Evolutionary conservation across 495 filamentous ascomycete genomes (phyloP).

Genomic region (Penicillium coffeae): DNA sequence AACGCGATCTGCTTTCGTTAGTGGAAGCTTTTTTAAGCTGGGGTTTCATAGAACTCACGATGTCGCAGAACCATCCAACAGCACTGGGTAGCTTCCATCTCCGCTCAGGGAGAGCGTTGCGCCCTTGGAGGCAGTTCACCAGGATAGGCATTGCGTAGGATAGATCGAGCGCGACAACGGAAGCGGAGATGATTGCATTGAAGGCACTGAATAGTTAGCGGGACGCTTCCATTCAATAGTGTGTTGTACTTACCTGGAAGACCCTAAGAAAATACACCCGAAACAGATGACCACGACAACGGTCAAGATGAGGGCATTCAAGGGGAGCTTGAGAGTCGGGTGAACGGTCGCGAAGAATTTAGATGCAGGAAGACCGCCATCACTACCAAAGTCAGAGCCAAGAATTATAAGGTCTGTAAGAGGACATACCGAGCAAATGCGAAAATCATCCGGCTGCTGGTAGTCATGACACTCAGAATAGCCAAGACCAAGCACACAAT

Average conservation of each 20-base stretch:
- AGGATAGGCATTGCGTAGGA: conserved; percentile 67
- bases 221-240: not conserved
- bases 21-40: not conserved
- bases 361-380: conserved; percentile 65
- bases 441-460: conserved; percentile 68
- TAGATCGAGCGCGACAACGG: conserved; percentile 64
- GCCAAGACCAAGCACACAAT: conserved; percentile 67
- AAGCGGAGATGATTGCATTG: conserved; percentile 65
- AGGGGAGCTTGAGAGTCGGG: conserved; percentile 55
- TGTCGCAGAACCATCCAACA: conserved; percentile 60
- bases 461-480: conserved; percentile 65
- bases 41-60: conserved; percentile 30
- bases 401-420: not conserved
- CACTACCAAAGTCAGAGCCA: conserved; percentile 31
- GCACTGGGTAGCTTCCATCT: conserved; percentile 53
- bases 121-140: conserved; percentile 60
- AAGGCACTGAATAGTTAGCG: conserved; percentile 31
- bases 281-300: conserved; percentile 60
- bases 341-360: conserved; percentile 59
- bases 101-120: conserved; percentile 56
- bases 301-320: conserved; percentile 64
- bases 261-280: conserved; percentile 69
- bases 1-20: conserved; percentile 50
- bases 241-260: conserved; percentile 39
- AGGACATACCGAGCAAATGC: conserved; percentile 53